Evolutionary conservation across 2,329 filamentous ascomycete genomes (phyloP).

Genomic region (Scedosporium aurantiacum): DNA sequence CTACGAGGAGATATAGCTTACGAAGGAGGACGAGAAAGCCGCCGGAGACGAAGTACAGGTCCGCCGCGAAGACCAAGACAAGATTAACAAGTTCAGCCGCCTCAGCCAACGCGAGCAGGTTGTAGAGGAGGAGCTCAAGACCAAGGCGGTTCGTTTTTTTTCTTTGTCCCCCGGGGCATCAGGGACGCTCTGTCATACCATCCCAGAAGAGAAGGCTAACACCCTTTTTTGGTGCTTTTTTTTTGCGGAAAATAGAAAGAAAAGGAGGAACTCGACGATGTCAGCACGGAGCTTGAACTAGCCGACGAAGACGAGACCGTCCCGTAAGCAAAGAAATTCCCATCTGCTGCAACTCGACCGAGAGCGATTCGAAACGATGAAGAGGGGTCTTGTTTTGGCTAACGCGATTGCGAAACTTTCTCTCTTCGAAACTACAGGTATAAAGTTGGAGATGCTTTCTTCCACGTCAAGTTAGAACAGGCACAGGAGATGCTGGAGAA

Average conservation of each 20-base stretch:
- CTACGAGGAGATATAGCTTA: conserved; percentile 49
- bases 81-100: conserved; percentile 95
- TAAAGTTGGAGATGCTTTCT: conserved; percentile 93
- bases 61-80: conserved; percentile 92
- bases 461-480: conserved; percentile 71
- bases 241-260: conserved; percentile 54
- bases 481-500: conserved; percentile 74
- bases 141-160: conserved; percentile 57
- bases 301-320: conserved; percentile 91
- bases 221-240: neutral
- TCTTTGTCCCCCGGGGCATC: no score
- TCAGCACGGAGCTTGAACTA: conserved; percentile 82
- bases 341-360: neutral
- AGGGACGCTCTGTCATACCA: neutral
- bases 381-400: neutral
- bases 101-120: conserved; percentile 76
- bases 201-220: neutral
- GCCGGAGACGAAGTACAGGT: conserved; percentile 80
- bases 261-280: conserved; percentile 93
- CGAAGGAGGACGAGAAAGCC: conserved; percentile 80
- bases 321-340: conserved; percentile 49
- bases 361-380: neutral
- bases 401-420: conserved; percentile 9
- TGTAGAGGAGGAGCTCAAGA: conserved; percentile 69
- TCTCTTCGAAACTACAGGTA: conserved; percentile 46